These are phyloP conservation scores for Paspalum notatum DNA, from an alignment of 176 grass and related monocot genomes.

Conservation along the genomic window DNA sequence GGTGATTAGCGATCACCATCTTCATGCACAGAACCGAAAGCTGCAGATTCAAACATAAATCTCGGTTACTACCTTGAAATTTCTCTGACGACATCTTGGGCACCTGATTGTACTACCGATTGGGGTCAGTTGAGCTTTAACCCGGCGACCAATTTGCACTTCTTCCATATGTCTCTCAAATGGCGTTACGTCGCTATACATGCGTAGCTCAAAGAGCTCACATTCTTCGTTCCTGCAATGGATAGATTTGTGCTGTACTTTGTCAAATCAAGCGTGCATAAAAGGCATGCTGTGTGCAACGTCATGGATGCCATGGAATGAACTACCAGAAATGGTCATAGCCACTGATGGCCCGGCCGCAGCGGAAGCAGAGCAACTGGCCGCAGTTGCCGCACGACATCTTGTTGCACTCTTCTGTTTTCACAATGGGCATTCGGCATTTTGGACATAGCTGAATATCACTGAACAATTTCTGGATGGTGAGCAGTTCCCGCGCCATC, in stretches of 20 bases:
- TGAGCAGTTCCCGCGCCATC: not conserved
- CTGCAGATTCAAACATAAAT: not conserved
- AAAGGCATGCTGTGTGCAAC: not conserved
- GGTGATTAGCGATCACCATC: not conserved
- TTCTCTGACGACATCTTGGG: slow-evolving; percentile 22
- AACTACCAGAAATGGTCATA: slow-evolving; percentile 34
- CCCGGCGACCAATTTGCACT: not conserved
- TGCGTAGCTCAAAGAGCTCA: slow-evolving; percentile 13
- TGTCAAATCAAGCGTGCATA: not conserved
- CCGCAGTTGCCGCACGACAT: slow-evolving; percentile 52
- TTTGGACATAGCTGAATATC: slow-evolving; percentile 37
- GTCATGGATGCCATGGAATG: not conserved
- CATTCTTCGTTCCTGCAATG: not conserved
- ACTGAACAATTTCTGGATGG: not conserved
- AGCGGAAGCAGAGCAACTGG: slow-evolving; percentile 51
- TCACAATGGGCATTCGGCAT: slow-evolving; percentile 49
- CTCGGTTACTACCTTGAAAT: slow-evolving; percentile 8
- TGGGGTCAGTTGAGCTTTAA: not conserved
- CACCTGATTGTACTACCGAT: slow-evolving; percentile 5
- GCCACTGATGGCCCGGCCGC: slow-evolving; percentile 46
- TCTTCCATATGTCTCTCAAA: slow-evolving; percentile 19
- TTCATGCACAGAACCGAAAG: not conserved
- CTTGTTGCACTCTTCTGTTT: slow-evolving; percentile 58
- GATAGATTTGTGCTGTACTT: not conserved
- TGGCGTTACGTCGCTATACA: not conserved